Base-by-base conservation (phyloP, 2,329 filamentous ascomycete genomes). In the Phaeosphaeriaceae sp. region DNA sequence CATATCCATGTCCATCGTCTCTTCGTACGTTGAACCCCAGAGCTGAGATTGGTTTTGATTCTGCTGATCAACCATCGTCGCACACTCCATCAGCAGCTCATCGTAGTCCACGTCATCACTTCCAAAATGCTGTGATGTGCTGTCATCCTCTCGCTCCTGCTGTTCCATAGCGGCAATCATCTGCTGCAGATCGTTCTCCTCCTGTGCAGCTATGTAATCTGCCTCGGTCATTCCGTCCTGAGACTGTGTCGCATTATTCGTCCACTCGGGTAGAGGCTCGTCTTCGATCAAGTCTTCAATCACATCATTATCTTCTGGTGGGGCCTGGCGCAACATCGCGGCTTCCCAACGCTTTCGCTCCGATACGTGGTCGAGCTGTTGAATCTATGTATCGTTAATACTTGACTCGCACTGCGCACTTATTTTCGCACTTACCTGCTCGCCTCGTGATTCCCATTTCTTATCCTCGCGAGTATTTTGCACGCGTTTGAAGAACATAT, bases 401-500 rank as follows among this genome's bases (percentile, higher is more conserved):
- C 17, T 36, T 16, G n/a, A 37, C 11, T 8, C 18, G 4, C 5
- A 12, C 15, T 9, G 23, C 8, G 2, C 3, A 2, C 20, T 7
- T 0, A 11, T 7, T 4, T 7, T 2, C 15, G 37, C 37, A 46
- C 67, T 33, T 67, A 79, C 77, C 70, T 80, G 76, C 28, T 81
- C 79, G 1, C 77, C 74, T 23, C 78, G 64, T 13, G 61, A 60
- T 50, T 76, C 73, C 73, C 76, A 81, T 39, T 73, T 70, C 63
- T 68, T 70, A 4, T 81, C 77, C 4, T 81, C 78, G 34, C 78
- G 64, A 2, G 65, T 65, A 34, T 74, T 73, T 42, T 74, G 66
- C 9, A 81, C 75, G 44, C 76, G 88, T 65, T 85, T 83, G 50
- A 93, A 74, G 61, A 93, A 93, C 47, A 88, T 76, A 26, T 83